Percentiles rank a stretch among this genome's conserved stretches.
These are phyloP conservation scores for Trichoderma gamsii DNA, from an alignment of 495 filamentous ascomycete species.

Conservation along the genomic window DNA sequence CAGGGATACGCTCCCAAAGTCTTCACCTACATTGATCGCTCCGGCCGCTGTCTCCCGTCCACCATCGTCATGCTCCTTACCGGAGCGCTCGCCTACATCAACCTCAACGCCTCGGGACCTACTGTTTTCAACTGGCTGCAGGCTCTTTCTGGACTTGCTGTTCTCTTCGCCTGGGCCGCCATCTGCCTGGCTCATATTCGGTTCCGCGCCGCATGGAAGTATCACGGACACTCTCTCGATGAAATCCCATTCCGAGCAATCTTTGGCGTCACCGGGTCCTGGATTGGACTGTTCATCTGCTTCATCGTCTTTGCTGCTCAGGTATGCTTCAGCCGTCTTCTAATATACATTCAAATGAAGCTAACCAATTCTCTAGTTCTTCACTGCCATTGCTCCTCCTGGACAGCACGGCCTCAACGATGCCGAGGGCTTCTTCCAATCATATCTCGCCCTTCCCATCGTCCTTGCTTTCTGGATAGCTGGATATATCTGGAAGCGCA, in stretches of 20 bases:
- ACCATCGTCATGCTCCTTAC: constrained; percentile 48
- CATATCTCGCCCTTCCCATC: constrained; percentile 56
- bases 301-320: constrained; percentile 50
- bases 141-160: constrained; percentile 57
- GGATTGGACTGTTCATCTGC: constrained; percentile 52
- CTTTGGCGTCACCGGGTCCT: constrained; percentile 58
- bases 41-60: constrained; percentile 50
- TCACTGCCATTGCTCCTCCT: constrained; percentile 39
- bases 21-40: constrained; percentile 51
- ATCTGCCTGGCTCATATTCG: constrained; percentile 69
- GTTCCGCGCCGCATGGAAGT: constrained; percentile 54
- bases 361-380: constrained; percentile 13
- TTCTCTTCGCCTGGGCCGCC: constrained; percentile 66
- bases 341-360: constrained; percentile 36
- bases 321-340: constrained; percentile 34
- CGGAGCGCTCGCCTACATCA: constrained; percentile 34
- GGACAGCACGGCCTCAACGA: constrained; percentile 41
- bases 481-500: constrained; percentile 51
- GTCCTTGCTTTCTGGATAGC: constrained; percentile 43
- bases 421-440: constrained; percentile 55
- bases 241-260: constrained; percentile 46
- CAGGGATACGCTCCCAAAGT: constrained; percentile 54
- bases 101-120: constrained; percentile 23
- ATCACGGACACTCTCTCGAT: constrained; percentile 43
- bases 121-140: constrained; percentile 59